Conservation (phyloP, 345 rosid species). For the Ailanthus altissimus region DNA sequence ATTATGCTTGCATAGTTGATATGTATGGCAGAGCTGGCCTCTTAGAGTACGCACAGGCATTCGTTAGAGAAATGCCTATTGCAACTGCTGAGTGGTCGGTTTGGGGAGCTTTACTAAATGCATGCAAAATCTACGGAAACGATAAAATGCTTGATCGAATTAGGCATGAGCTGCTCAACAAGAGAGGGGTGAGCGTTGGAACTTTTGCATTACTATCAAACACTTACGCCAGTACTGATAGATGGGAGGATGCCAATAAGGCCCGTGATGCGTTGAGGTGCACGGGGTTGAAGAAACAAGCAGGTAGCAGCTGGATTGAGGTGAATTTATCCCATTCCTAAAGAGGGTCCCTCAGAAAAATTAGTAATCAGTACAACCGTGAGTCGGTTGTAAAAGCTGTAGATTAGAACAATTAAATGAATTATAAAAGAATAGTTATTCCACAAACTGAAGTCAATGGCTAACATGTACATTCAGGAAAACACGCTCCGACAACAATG, state of each 20-base stretch:
- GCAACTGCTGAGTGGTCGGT: constrained; percentile 24
- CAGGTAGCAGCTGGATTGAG: constrained; percentile 36
- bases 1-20: constrained; percentile 35
- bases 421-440: background rate
- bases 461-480: background rate
- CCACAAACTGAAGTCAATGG: background rate
- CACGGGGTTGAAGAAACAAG: constrained; percentile 27
- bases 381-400: background rate
- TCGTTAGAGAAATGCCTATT: constrained; percentile 28
- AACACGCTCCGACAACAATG: background rate
- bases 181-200: constrained; percentile 15
- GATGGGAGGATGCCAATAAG: constrained; percentile 29
- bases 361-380: background rate
- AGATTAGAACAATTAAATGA: too few species aligned
- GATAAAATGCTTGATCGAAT: constrained; percentile 21
- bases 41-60: constrained; percentile 37
- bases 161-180: constrained; percentile 11
- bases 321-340: background rate
- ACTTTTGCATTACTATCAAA: constrained; percentile 34
- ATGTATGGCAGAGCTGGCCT: constrained; percentile 40
- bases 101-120: constrained; percentile 32
- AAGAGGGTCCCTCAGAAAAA: background rate
- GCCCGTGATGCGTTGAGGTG: constrained; percentile 15
- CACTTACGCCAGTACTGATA: constrained; percentile 22
- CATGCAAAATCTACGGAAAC: constrained; percentile 31